Conservation (phyloP, 306 rosid species). For the Castanopsis chinensis region DNA sequence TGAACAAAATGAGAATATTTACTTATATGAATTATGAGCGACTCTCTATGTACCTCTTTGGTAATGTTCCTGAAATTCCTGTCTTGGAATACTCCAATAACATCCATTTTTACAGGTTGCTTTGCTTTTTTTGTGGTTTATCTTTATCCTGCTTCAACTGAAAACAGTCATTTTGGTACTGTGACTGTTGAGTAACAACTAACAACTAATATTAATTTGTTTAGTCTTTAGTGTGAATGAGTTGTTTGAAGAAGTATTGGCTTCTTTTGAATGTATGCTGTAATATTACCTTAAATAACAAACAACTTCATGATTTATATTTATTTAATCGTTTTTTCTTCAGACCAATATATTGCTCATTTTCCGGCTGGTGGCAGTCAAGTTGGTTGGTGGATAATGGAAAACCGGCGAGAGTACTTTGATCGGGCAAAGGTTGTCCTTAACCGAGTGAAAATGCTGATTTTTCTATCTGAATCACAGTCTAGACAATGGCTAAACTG, state of each 20-base stretch:
- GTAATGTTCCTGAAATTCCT: neutral
- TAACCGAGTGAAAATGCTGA: conserved; percentile 61
- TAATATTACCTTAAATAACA: neutral
- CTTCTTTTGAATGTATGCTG: neutral
- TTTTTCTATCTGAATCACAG: conserved; percentile 75
- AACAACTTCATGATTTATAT: neutral
- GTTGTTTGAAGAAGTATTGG: neutral
- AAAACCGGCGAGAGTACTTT: conserved; percentile 82
- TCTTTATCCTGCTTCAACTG: neutral
- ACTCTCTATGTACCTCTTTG: neutral
- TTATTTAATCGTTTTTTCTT: neutral
- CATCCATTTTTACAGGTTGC: neutral
- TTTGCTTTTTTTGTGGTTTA: neutral
- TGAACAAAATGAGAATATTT: neutral
- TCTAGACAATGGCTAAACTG: conserved; percentile 78
- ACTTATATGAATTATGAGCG: neutral
- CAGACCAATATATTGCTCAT: conserved; percentile 74
- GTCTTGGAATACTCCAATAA: neutral
- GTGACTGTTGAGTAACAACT: neutral
- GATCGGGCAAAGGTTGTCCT: conserved; percentile 70
- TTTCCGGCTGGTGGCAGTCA: conserved; percentile 82
- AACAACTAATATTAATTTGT: neutral
- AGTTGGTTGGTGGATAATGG: conserved; percentile 98
- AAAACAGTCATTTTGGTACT: neutral
- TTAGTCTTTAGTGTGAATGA: neutral